These are phyloP conservation scores for Eutrema heterophyllum DNA, from an alignment of 345 rosid genomes.

Conservation along the genomic window DNA sequence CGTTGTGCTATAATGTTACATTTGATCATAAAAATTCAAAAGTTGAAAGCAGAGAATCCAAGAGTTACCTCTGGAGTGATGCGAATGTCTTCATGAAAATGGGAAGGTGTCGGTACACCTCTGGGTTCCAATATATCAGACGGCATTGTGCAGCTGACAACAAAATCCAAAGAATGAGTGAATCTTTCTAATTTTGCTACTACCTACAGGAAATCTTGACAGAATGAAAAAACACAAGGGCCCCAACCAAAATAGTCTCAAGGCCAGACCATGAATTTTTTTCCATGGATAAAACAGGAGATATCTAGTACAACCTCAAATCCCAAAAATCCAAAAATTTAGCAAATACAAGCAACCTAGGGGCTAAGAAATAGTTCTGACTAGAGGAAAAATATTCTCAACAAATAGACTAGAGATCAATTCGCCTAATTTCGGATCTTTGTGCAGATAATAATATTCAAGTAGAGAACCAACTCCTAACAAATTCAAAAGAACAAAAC, in stretches of 20 bases:
- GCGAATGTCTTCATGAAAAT: conserved; percentile 38
- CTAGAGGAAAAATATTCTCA: neutral
- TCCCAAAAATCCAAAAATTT: neutral
- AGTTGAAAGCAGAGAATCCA: neutral
- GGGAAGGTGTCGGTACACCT: conserved; percentile 26
- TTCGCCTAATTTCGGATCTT: neutral
- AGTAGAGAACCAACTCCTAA: conserved; percentile 6
- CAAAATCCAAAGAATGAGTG: conserved; percentile 18
- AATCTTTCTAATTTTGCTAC: neutral
- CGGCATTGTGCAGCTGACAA: conserved; percentile 46
- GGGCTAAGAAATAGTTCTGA: neutral
- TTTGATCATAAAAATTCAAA: neutral
- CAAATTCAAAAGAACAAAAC: neutral
- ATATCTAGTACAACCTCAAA: neutral
- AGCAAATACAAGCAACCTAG: neutral
- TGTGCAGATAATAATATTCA: neutral
- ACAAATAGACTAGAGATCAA: neutral
- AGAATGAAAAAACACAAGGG: conserved; percentile 4
- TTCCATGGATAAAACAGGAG: conserved; percentile 17
- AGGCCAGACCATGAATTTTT: too few relatives aligned
- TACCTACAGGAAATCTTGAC: neutral
- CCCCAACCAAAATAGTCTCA: neutral
- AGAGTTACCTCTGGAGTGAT: conserved; percentile 51
- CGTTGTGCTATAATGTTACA: neutral
- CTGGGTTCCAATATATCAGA: conserved; percentile 57